Base-by-base conservation (phyloP, 2,329 filamentous ascomycete species). In the Fusarium sp. region DNA sequence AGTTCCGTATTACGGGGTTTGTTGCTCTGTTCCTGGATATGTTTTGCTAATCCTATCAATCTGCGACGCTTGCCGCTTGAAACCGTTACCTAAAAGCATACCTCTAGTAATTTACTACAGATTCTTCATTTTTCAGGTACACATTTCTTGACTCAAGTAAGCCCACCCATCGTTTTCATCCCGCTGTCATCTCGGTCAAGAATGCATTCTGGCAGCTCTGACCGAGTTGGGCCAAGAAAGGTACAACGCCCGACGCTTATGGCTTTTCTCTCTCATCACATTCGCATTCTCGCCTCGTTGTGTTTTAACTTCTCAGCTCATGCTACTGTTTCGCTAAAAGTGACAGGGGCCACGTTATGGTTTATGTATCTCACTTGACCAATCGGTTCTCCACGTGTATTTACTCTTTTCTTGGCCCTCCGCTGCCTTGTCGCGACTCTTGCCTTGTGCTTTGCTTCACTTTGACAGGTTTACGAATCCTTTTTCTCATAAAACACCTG, bases 351-450 rank as follows among this genome's bases (percentile, higher is more conserved):
- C 39, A 29, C 37, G 18, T 15, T 49, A n/a, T 56, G n/a, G 42
- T 31, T 53, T 16, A 26, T 50, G 50, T 62, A 39, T 55, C 29
- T 41, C 43, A 65, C 37, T 35, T 16, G 37, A 46, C 68, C 68
- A 70, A 70, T 70, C 57, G 54, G 63, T 70, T 60, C 52, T 68
- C 67, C 67, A 70, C 68, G 68, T 70, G 68, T 61, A 47, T 65
- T 61, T 57, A 48, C 57, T 56, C 37, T 53, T 29, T 35, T 52
- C 41, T 44, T 49, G 48, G 26, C 41, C 48, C 48, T 63, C 33
- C 48, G 31, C 43, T 42, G 23, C 31, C 49, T 57, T 67, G 49
- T 47, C 48, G 43, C 52, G 52, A 24, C 35, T 39, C 33, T 53
- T 59, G 28, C 50, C 28, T 64, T 43, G 20, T 53, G 26, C 35